Percentiles rank a stretch among this genome's conserved stretches.
Conservation (phyloP, 805 yeast species). For the Pichia exigua region DNA sequence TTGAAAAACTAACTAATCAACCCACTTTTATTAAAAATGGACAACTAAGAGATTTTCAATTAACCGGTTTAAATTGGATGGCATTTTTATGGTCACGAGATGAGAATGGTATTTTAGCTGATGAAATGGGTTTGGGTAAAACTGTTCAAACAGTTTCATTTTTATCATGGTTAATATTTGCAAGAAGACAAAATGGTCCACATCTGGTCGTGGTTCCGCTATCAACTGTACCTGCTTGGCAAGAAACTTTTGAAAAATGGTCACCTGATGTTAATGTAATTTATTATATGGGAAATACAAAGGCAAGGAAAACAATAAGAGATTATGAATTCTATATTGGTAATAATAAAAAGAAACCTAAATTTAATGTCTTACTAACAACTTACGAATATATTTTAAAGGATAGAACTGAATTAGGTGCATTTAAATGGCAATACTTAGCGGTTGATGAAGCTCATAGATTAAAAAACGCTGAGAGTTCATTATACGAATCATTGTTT, state of each 20-base stretch:
- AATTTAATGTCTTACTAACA: slow-evolving; percentile 86
- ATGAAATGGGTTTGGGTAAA: slow-evolving; percentile 98
- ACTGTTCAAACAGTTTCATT: slow-evolving; percentile 96
- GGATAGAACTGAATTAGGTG: slow-evolving; percentile 73
- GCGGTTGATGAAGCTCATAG: slow-evolving; percentile 99
- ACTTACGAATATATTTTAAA: slow-evolving; percentile 95
- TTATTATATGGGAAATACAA: slow-evolving; percentile 86
- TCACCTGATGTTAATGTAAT: slow-evolving; percentile 92
- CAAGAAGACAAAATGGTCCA: slow-evolving; percentile 96
- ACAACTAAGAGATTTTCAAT: slow-evolving; percentile 90
- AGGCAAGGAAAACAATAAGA: slow-evolving; percentile 73
- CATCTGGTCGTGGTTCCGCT: slow-evolving; percentile 94
- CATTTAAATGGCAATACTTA: slow-evolving; percentile 87
- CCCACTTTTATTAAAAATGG: slow-evolving; percentile 89
- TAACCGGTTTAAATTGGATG: slow-evolving; percentile 99
- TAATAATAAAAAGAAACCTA: slow-evolving; percentile 58
- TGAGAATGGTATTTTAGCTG: slow-evolving; percentile 95
- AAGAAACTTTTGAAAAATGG: slow-evolving; percentile 97
- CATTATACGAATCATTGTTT: slow-evolving; percentile 79
- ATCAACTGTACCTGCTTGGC: slow-evolving; percentile 98
- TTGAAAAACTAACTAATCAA: slow-evolving; percentile 79
- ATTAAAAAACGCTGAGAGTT: slow-evolving; percentile 87
- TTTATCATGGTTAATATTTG: slow-evolving; percentile 88
- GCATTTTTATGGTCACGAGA: slow-evolving; percentile 97
- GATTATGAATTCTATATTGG: slow-evolving; percentile 72